Evolutionary conservation across 1,284 basidiomycete genomes (phyloP), one percentile per base, ranked within the genome.

Genomic region (Boletus smithii): DNA sequence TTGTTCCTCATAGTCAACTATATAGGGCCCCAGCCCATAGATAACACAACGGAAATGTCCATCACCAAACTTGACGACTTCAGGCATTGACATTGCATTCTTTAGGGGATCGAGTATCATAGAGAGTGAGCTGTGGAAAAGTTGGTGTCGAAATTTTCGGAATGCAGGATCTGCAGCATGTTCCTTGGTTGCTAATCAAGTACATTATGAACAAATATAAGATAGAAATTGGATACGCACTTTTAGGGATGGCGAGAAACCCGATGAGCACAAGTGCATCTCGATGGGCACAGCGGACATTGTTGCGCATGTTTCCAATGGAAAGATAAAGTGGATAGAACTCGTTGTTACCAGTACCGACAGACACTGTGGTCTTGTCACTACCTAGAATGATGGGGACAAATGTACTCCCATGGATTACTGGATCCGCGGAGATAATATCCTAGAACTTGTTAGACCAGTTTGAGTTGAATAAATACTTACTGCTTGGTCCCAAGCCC

Each of bases 321-420:
- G 41, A 50, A 2, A 50, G 16, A 5, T 50, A 50, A 0, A 50
- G 26, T 0, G 32, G 49, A 3, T 44, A 50, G 5, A 44, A 50
- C 1, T 50, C 37, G 1, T 39, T n/a, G 1, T 50, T 18, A 0
- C 47, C 26, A 0, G 47, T 50, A 1, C 40, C 35, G 1, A 50
- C 37, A 1, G 49, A 50, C 2, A 50, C 18, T 26, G 6, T 50
- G 14, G 24, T 26, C 24, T 26, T 26, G 24, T 26, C 5, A 5
- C 24, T 38, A 1, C 36, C 36, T 11, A 38, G 5, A 11, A 38
- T 38, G 11, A 38, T 27, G 0, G 23, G 36, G 7, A 38, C 3
- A 2, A 38, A 38, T 3, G 36, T 22, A 8, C 36, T 37, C 4
- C 69, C 68, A 38, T 63, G 50, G 3, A 46, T 63, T 1, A 29